Base-by-base conservation (phyloP, 2,329 filamentous ascomycete genomes). In the Colletotrichum coccodes region DNA sequence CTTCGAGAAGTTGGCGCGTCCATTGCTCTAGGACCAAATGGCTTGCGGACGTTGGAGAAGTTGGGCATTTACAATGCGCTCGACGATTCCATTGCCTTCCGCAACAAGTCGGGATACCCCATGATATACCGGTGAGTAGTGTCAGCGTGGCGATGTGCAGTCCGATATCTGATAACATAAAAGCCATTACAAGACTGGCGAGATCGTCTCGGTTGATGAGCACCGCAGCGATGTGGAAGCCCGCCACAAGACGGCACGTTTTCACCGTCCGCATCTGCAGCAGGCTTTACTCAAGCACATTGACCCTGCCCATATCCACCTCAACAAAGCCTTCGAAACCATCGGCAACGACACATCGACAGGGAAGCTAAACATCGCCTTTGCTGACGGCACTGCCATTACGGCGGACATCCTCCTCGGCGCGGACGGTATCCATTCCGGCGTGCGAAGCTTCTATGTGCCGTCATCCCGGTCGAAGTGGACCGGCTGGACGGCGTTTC, bases 391-490 rank as follows among this genome's bases (percentile, higher is more conserved):
- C 6, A 81, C 79, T 0, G 78, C 74, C 3, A 77, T 78, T 0
- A 73, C 75, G 0, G 84, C 83, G 0, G 84, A 88, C 70, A 74
- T 87, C 46, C 72, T 87, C 28, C 79, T 89, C 18, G 86, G 85
- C 1, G 83, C 85, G 0, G 86, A 89, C 73, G 87, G 87, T 44
- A 83, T 88, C 53, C 83, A 85, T 71, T 87, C 84, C 23, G 76
- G 79, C 2, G 80, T 85, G 28, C 77, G 80, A 14, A 76, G 75
- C 28, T 80, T 81, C n/a, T 83, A 87, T 60, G 78, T 84, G 2
- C 82, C 83, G 0, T 73, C 77, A 0, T 79, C 82, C 14, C 73
- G 74, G 16, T 75, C 83, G 1, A 73, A 70, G 6, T 84, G 82
- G 77, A 85, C 80, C 6, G 83, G 83, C 5, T 82, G 82, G 75